Evolutionary conservation across 306 rosid species (phyloP).

Genomic region (Rosa lucieae): DNA sequence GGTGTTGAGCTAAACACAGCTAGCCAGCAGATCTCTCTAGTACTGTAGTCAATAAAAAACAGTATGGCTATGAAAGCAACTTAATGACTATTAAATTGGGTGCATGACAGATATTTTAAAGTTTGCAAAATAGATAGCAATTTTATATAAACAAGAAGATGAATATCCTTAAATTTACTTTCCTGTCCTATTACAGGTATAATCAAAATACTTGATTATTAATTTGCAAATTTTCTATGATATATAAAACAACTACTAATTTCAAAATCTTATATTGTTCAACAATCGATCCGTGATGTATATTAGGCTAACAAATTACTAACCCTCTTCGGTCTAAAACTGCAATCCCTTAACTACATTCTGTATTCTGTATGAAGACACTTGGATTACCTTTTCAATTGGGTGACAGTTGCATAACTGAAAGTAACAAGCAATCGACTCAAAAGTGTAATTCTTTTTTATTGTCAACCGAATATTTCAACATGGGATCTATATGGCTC

Average conservation of each 20-base stretch:
- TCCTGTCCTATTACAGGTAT: constrained; percentile 7
- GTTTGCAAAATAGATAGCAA: background rate
- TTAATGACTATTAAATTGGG: constrained; percentile 21
- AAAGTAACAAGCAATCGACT: background rate
- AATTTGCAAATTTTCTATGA: background rate
- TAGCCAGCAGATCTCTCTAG: constrained; percentile 28
- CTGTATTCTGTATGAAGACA: background rate
- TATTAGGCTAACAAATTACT: background rate
- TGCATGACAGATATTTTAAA: constrained; percentile 54
- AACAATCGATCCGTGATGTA: background rate
- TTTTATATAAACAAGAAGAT: background rate
- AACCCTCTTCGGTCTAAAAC: background rate
- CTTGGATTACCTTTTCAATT: background rate
- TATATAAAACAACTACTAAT: background rate
- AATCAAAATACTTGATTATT: background rate
- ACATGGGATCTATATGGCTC: constrained; percentile 30
- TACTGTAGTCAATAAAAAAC: constrained; percentile 36
- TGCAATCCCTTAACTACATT: background rate
- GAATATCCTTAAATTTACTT: constrained; percentile 17
- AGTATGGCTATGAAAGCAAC: constrained; percentile 15
- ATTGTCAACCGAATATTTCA: constrained; percentile 15
- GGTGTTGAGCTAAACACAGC: constrained; percentile 22
- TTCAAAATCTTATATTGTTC: background rate
- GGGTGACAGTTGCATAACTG: constrained; percentile 13
- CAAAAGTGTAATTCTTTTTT: background rate